Evolutionary conservation across 2,329 filamentous ascomycete genomes (phyloP).

Genomic region (Alternaria brassicae): DNA sequence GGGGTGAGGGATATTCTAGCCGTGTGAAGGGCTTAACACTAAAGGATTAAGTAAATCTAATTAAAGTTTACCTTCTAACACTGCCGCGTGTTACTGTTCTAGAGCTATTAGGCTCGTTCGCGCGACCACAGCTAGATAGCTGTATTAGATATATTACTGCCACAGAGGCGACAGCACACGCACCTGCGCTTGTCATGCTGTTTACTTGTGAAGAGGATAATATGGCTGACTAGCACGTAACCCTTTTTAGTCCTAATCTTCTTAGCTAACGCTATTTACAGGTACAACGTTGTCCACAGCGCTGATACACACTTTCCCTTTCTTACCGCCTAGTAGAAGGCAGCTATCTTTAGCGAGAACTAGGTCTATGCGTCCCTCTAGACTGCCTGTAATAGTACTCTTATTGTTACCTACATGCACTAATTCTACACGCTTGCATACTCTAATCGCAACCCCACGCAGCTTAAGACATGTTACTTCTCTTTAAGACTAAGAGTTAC

Average conservation of each 20-base stretch:
- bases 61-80: conserved; percentile 13
- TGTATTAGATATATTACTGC: conserved; percentile 24
- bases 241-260: not conserved
- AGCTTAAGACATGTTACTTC: conserved; percentile 24
- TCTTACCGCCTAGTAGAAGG: conserved; percentile 24
- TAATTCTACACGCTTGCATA: conserved; percentile 23
- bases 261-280: conserved; percentile 10
- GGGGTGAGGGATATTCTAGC: conserved; percentile 11
- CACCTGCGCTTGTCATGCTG: conserved; percentile 11
- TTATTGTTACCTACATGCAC: conserved; percentile 27
- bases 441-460: conserved; percentile 16
- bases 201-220: conserved; percentile 19
- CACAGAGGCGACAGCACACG: conserved; percentile 17
- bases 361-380: conserved; percentile 17
- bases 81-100: conserved; percentile 16
- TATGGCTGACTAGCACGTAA: conserved; percentile 20
- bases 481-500: conserved; percentile 13
- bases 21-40: conserved; percentile 18
- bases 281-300: conserved; percentile 22
- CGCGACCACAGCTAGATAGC: conserved; percentile 22
- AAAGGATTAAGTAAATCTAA: conserved; percentile 22
- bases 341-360: conserved; percentile 21
- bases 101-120: conserved; percentile 15
- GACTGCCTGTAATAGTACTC: conserved; percentile 23
- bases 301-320: conserved; percentile 21